These are phyloP conservation scores for Solioccasus polychromus DNA, from an alignment of 768 basidiomycete genomes.

Conservation along the genomic window DNA sequence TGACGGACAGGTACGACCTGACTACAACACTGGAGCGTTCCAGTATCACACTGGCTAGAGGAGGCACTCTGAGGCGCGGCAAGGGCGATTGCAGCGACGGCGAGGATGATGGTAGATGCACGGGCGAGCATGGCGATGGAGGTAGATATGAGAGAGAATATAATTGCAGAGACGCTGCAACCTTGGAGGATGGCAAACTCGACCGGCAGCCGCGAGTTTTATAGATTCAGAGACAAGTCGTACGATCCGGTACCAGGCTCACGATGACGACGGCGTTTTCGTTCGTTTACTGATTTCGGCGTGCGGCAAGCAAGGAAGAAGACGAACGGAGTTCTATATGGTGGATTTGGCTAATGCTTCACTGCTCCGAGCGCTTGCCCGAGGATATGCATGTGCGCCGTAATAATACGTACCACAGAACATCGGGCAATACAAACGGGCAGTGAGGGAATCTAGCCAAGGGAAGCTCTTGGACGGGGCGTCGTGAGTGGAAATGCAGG, in stretches of 20 bases:
- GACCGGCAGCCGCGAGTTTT: no score
- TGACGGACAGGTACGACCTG: not conserved
- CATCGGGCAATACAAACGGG: conserved; percentile 2
- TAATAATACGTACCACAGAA: conserved; percentile 6
- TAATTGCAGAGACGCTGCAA: not conserved
- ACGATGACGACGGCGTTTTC: conserved; percentile 15
- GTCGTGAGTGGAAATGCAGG: conserved; percentile 7
- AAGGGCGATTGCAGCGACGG: conserved; percentile 8
- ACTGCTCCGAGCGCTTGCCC: no score
- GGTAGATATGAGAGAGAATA: not conserved
- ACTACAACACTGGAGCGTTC: conserved; percentile 14
- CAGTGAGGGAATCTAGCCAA: not conserved
- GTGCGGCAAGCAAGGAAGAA: no score
- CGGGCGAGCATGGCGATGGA: conserved; percentile 13
- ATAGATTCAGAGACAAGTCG: conserved; percentile 9
- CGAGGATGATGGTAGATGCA: conserved; percentile 10
- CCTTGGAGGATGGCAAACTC: no score
- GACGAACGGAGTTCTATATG: no score
- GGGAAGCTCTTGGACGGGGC: conserved; percentile 2
- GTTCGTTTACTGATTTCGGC: conserved; percentile 11
- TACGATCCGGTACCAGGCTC: conserved; percentile 3
- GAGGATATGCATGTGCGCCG: no score
- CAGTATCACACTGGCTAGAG: conserved; percentile 11
- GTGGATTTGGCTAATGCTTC: no score
- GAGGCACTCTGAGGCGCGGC: not conserved